Evolutionary conservation across 495 filamentous ascomycete species (phyloP), one percentile per base, ranked within the genome.

Genomic region (Hapsidospora chrysogenum): DNA sequence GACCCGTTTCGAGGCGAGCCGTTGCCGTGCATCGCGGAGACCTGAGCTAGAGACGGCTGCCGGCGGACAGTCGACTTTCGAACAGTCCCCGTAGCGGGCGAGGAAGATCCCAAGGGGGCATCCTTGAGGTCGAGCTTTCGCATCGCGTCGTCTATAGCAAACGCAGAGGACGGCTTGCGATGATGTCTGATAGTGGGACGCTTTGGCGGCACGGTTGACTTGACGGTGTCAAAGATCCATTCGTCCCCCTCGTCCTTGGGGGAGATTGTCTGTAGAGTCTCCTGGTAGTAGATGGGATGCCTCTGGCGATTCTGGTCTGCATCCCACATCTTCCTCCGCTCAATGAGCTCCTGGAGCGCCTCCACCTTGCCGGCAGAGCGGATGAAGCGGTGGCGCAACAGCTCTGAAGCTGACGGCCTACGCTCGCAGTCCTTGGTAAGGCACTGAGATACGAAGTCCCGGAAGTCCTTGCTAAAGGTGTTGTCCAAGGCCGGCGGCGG

Each of bases 181-280:
- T 6, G 11, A 4, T 70, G 61, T 40, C 63, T 67, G 31, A 58
- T 47, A 3, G 61, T 57, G 5, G 58, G 52, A 29, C 49, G 41
- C 40, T 52, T 65, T 29, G 49, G 54, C 17, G 49, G 53, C 29
- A 41, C 46, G 5, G 64, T 55, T 2, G 65, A 77, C 50, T 80
- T 87, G 44, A 99, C 72, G 0, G 89, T 99, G 46, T 95, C 89
- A 48, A 99, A 99, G n/a, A 95, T 77, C 89, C 89, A 99, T 35
- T 82, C 82, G 44, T 93, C 85, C 13, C 78, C 64, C 14, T 85
- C 78, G 14, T 70, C 63, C 48, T 64, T 75, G 37, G 61, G 66
- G 34, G 65, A 74, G 48, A 81, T 63, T n/a, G 74, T 77, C 43
- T 78, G 75, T 59, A 92, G 60, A 17, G 83, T 92, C 62, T 93